phyloP scores from a whole-genome alignment of 345 rosid species.

The Citrus inodora region DNA sequence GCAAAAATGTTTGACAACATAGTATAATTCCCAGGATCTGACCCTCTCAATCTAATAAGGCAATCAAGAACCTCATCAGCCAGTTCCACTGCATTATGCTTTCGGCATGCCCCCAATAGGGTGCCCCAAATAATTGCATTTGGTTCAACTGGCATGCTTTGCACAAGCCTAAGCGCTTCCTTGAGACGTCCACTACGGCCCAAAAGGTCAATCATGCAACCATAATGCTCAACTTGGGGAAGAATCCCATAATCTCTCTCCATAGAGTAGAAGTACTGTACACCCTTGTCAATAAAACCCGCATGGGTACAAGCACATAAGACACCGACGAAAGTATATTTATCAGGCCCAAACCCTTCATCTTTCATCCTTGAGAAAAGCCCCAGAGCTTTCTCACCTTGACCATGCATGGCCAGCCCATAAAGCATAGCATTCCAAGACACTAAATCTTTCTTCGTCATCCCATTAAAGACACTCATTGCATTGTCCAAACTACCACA shows the following conservation, averaged over 20 bases:
- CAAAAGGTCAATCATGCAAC: conserved; percentile 82
- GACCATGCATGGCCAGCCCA: conserved; percentile 80
- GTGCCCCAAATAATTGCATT: conserved; percentile 83
- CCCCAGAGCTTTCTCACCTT: conserved; percentile 60
- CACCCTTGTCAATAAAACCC: conserved; percentile 70
- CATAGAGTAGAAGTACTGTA: conserved; percentile 59
- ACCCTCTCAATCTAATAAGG: conserved; percentile 41
- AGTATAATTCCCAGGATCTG: conserved; percentile 57
- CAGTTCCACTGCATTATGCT: conserved; percentile 49
- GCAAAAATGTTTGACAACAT: conserved; percentile 67
- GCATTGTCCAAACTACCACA: conserved; percentile 70
- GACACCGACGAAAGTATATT: conserved; percentile 59
- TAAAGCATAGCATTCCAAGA: conserved; percentile 93
- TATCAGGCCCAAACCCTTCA: conserved; percentile 70
- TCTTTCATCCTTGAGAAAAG: conserved; percentile 64
- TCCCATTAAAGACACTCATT: conserved; percentile 49
- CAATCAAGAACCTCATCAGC: conserved; percentile 53
- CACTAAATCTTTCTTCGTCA: conserved; percentile 54
- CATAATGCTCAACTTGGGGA: conserved; percentile 82
- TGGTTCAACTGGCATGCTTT: conserved; percentile 71
- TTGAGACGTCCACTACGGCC: conserved; percentile 70
- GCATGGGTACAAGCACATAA: conserved; percentile 87
- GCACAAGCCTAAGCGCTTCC: conserved; percentile 66
- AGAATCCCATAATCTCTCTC: conserved; percentile 56
- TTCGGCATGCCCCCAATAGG: conserved; percentile 71